Conservation (phyloP, 2,329 filamentous ascomycete species). For the Penicillium sp. region DNA sequence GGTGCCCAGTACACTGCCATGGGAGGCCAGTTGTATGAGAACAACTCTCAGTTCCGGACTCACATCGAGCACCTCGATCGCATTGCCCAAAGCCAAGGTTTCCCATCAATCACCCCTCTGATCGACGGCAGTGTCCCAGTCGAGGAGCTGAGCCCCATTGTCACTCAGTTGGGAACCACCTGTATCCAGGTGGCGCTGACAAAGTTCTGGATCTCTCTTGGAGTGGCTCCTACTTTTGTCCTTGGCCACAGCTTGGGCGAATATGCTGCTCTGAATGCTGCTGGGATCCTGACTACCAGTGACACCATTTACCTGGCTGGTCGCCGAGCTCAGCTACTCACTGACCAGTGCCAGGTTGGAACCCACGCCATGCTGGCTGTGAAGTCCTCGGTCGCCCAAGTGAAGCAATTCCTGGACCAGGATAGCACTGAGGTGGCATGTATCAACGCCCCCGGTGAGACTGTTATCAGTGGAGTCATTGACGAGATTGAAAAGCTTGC, state of each 20-base stretch:
- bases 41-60: conserved; percentile 27
- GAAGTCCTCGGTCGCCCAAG: conserved; percentile 33
- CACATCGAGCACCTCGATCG: conserved; percentile 30
- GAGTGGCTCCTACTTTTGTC: conserved; percentile 35
- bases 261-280: conserved; percentile 39
- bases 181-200: conserved; percentile 42
- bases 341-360: conserved; percentile 37
- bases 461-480: conserved; percentile 40
- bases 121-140: conserved; percentile 23
- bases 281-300: conserved; percentile 35
- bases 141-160: conserved; percentile 21
- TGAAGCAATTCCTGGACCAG: conserved; percentile 30
- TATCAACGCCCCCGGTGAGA: conserved; percentile 43
- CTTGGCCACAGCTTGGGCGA: conserved; percentile 43
- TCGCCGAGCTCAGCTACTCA: conserved; percentile 39
- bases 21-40: conserved; percentile 24
- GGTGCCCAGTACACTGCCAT: conserved; percentile 36
- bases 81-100: conserved; percentile 26
- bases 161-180: conserved; percentile 38
- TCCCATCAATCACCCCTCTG: conserved; percentile 27
- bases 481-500: conserved; percentile 36
- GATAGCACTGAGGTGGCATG: conserved; percentile 35
- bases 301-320: conserved; percentile 41
- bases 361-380: conserved; percentile 46
- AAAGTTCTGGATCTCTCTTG: conserved; percentile 28